Evolutionary conservation across 352 stramenopile species (phyloP).

Genomic region (Phytopythium delawarense): DNA sequence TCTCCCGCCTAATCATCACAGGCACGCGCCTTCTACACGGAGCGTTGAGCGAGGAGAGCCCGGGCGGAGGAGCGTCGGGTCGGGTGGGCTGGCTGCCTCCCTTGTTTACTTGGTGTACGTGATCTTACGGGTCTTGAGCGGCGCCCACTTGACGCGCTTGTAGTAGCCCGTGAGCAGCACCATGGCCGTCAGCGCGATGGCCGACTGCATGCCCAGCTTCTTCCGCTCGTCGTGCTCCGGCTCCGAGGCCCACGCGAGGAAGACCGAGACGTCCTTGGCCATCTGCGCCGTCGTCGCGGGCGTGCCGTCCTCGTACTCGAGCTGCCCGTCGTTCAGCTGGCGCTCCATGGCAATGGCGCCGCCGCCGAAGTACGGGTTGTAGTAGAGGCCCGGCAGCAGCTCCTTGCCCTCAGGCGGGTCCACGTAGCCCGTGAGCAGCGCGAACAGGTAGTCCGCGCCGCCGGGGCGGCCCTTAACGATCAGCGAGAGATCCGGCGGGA

Average conservation of each 20-base stretch:
- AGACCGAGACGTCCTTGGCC: constrained; percentile 97
- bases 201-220: constrained; percentile 95
- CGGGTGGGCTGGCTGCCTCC: background rate
- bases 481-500: constrained; percentile 97
- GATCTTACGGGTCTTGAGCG: constrained; percentile 98
- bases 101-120: constrained; percentile 93
- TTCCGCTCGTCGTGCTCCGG: constrained; percentile 98
- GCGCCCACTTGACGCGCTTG: constrained; percentile 98
- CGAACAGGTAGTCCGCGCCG: constrained; percentile 97
- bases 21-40: constrained; percentile 2
- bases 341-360: constrained; percentile 98
- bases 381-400: constrained; percentile 89
- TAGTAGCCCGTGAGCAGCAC: constrained; percentile 95
- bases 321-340: constrained; percentile 95
- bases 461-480: constrained; percentile 96
- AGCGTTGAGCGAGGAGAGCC: background rate
- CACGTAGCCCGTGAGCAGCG: constrained; percentile 96
- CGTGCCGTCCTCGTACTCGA: constrained; percentile 98
- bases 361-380: constrained; percentile 99
- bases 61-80: background rate
- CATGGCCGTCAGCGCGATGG: constrained; percentile 90
- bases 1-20: constrained; percentile 3
- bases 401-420: constrained; percentile 92
- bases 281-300: constrained; percentile 97
- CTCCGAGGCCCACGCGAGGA: constrained; percentile 96